Conservation (phyloP, 768 basidiomycete genomes). For the Cyathus striatus region DNA sequence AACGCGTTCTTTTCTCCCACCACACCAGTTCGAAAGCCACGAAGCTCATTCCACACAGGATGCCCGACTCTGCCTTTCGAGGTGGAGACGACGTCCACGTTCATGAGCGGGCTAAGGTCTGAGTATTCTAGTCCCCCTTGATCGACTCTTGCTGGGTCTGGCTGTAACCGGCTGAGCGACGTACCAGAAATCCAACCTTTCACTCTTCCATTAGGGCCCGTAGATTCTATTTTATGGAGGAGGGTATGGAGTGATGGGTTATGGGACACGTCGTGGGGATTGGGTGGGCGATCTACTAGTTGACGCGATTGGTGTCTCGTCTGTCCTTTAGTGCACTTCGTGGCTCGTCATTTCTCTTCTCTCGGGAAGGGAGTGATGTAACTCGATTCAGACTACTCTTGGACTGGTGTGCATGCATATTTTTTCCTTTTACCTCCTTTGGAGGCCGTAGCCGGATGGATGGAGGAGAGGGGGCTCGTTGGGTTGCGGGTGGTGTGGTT, state of each 20-base stretch:
- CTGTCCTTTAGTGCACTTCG: slow-evolving; percentile 50
- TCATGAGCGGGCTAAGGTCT: slow-evolving; percentile 68
- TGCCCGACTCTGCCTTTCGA: slow-evolving; percentile 3
- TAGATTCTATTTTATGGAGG: slow-evolving; percentile 29
- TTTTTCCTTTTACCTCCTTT: slow-evolving; percentile 16
- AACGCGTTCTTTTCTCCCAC: not conserved
- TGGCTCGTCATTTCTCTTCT: slow-evolving; percentile 27
- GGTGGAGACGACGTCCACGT: slow-evolving; percentile 10
- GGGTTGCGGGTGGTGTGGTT: not conserved
- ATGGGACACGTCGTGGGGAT: slow-evolving; percentile 45
- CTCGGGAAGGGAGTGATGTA: slow-evolving; percentile 19
- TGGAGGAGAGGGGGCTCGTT: not conserved
- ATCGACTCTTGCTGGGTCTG: slow-evolving; percentile 48
- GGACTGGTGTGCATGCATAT: slow-evolving; percentile 29
- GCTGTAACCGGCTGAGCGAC: slow-evolving; percentile 41
- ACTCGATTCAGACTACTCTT: slow-evolving; percentile 65
- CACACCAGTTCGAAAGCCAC: slow-evolving; percentile 44
- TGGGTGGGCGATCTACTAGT: slow-evolving; percentile 20
- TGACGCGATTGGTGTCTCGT: not conserved
- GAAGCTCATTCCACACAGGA: slow-evolving; percentile 49
- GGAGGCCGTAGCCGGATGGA: not conserved
- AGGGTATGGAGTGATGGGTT: slow-evolving; percentile 20
- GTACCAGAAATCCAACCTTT: slow-evolving; percentile 46
- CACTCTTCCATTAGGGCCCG: slow-evolving; percentile 15
- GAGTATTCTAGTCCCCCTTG: slow-evolving; percentile 49